Conservation (phyloP, 345 rosid genomes). For the Cardamine occulta region DNA sequence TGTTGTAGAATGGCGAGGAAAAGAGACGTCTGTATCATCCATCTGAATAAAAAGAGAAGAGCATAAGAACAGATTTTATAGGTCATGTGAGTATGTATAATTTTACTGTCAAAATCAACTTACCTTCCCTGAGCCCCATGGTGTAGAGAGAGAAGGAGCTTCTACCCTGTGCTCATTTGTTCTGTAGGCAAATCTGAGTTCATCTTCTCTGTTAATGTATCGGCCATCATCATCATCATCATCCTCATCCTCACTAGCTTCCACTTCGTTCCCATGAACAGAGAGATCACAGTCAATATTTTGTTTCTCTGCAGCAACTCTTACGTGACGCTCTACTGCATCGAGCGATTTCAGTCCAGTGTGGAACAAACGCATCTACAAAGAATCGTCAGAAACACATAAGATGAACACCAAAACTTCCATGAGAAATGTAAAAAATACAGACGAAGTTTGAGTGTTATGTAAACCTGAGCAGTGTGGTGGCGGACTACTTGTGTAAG, state of each 20-base stretch:
- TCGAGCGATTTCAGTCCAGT: conserved; percentile 87
- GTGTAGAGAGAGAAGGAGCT: conserved; percentile 47
- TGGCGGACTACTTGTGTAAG: conserved; percentile 94
- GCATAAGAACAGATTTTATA: conserved; percentile 10
- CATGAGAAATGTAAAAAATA: conserved; percentile 3
- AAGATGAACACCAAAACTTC: conserved; percentile 12
- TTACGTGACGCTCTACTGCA: conserved; percentile 72
- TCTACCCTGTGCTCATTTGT: conserved; percentile 52
- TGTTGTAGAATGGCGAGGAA: conserved; percentile 50
- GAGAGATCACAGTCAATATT: conserved; percentile 85
- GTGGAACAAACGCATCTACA: conserved; percentile 83
- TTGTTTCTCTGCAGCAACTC: conserved; percentile 66
- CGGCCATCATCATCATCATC: conserved; percentile 55
- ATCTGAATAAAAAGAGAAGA: conserved; percentile 52
- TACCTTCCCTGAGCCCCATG: conserved; percentile 75
- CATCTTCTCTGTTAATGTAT: conserved; percentile 60
- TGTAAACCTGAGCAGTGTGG: conserved; percentile 93
- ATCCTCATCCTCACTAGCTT: conserved; percentile 52
- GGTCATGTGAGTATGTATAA: not conserved
- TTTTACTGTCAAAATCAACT: conserved; percentile 23
- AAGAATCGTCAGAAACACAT: conserved; percentile 5
- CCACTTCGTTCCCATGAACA: conserved; percentile 66
- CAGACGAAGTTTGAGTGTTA: not conserved
- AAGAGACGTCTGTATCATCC: conserved; percentile 60
- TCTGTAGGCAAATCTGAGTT: conserved; percentile 83